Evolutionary conservation across 2,329 filamentous ascomycete species (phyloP).

Genomic region (Venturia asperata): DNA sequence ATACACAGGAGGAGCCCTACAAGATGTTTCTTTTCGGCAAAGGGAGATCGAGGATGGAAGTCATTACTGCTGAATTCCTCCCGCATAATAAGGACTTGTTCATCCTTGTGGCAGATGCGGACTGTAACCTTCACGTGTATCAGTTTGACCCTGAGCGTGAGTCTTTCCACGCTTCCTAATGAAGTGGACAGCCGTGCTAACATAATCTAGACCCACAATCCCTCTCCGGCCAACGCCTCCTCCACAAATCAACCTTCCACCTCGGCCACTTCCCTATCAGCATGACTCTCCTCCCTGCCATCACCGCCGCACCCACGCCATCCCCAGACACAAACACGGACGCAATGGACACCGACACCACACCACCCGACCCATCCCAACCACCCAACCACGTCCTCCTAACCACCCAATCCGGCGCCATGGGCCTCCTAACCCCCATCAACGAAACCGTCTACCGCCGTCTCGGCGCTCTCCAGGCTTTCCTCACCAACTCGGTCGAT

Average conservation of each 20-base stretch:
- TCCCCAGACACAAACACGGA: conserved; percentile 28
- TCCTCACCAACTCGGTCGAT: conserved; percentile 68
- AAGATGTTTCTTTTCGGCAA: conserved; percentile 92
- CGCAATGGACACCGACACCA: conserved; percentile 34
- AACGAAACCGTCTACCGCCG: conserved; percentile 76
- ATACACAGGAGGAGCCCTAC: conserved; percentile 73
- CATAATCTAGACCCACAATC: conserved; percentile 71
- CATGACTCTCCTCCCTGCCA: conserved; percentile 68
- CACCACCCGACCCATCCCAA: conserved; percentile 19
- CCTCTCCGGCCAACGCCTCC: conserved; percentile 75
- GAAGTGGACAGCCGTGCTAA: conserved; percentile 3
- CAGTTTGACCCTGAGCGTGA: conserved; percentile 92
- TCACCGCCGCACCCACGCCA: conserved; percentile 29
- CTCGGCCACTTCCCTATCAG: conserved; percentile 70
- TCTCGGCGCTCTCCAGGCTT: conserved; percentile 71
- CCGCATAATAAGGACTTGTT: conserved; percentile 77
- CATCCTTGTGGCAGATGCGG: conserved; percentile 74
- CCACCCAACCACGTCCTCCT: conserved; percentile 51
- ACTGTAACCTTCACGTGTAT: conserved; percentile 79
- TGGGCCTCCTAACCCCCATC: conserved; percentile 71
- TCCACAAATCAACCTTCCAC: conserved; percentile 83
- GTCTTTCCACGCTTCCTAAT: conserved; percentile 30
- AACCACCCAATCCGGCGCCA: conserved; percentile 65
- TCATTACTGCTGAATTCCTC: conserved; percentile 77
- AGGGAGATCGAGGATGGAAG: conserved; percentile 67